Percentiles rank a stretch among this genome's conserved stretches.
These are phyloP conservation scores for Psilocybe sp. DNA, from an alignment of 768 basidiomycete genomes.

Conservation along the genomic window DNA sequence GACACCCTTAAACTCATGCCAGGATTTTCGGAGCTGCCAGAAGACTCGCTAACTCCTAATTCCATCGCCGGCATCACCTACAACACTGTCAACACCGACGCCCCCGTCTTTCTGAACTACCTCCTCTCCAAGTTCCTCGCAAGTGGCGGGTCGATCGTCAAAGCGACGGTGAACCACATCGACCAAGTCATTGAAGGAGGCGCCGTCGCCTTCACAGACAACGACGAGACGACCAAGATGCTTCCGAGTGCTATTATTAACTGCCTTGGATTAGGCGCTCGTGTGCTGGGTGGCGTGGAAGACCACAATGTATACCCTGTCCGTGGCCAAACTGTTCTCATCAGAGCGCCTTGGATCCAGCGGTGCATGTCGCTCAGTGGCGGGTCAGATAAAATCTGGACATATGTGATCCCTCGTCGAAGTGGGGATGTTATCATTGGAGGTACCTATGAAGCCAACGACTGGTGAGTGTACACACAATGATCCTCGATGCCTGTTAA, in stretches of 20 bases:
- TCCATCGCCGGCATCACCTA: constrained; percentile 45
- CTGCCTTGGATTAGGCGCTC: constrained; percentile 70
- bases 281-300: constrained; percentile 70
- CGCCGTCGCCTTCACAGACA: constrained; percentile 24
- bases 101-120: constrained; percentile 56
- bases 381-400: constrained; percentile 36
- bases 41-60: constrained; percentile 20
- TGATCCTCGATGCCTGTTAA: background rate
- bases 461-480: constrained; percentile 42
- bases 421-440: constrained; percentile 61
- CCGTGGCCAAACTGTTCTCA: constrained; percentile 74
- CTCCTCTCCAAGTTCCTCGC: constrained; percentile 54
- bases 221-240: constrained; percentile 16
- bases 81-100: constrained; percentile 60
- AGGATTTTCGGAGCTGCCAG: constrained; percentile 27
- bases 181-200: constrained; percentile 59
- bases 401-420: constrained; percentile 59
- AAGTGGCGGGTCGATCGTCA: constrained; percentile 52
- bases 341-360: constrained; percentile 61
- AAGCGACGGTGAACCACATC: constrained; percentile 58
- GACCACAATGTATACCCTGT: constrained; percentile 70
- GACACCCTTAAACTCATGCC: constrained; percentile 18
- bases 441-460: constrained; percentile 53
- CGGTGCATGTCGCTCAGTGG: constrained; percentile 46
- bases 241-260: constrained; percentile 54